Conservation (phyloP, 371 early-diverging fungal genomes). For the Coemansia sp. region DNA sequence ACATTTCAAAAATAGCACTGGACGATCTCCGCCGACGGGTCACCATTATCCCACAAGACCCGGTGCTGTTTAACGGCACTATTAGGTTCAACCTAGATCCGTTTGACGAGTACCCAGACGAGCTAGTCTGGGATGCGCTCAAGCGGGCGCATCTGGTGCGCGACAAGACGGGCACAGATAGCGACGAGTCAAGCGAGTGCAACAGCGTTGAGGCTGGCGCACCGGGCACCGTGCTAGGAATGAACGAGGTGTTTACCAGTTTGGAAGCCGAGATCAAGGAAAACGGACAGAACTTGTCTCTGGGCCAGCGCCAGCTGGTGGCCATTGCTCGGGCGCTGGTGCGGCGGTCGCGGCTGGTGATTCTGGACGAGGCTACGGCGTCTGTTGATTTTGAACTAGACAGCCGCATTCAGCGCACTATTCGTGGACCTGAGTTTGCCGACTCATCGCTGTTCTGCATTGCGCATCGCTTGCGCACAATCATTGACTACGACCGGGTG, state of each 20-base stretch:
- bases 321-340: slow-evolving; percentile 85
- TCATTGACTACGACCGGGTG: slow-evolving; percentile 87
- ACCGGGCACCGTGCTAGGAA: neutral
- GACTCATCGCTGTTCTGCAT: slow-evolving; percentile 63
- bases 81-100: slow-evolving; percentile 62
- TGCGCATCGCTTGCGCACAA: slow-evolving; percentile 80
- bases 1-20: slow-evolving; percentile 69
- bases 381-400: slow-evolving; percentile 76
- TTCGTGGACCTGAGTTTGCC: slow-evolving; percentile 64
- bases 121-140: slow-evolving; percentile 61
- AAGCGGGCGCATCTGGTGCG: slow-evolving; percentile 57
- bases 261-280: slow-evolving; percentile 65
- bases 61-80: slow-evolving; percentile 55
- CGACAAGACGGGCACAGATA: neutral
- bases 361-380: slow-evolving; percentile 91
- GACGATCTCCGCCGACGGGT: slow-evolving; percentile 68
- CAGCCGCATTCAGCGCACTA: slow-evolving; percentile 67
- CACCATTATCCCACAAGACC: slow-evolving; percentile 62
- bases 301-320: slow-evolving; percentile 91
- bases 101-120: slow-evolving; percentile 59
- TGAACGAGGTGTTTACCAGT: slow-evolving; percentile 22
- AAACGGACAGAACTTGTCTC: slow-evolving; percentile 79
- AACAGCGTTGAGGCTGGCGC: slow-evolving; percentile 10
- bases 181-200: neutral
- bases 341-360: slow-evolving; percentile 68